Evolutionary conservation across 768 basidiomycete species (phyloP).

Genomic region (Basidioascus undulatus): DNA sequence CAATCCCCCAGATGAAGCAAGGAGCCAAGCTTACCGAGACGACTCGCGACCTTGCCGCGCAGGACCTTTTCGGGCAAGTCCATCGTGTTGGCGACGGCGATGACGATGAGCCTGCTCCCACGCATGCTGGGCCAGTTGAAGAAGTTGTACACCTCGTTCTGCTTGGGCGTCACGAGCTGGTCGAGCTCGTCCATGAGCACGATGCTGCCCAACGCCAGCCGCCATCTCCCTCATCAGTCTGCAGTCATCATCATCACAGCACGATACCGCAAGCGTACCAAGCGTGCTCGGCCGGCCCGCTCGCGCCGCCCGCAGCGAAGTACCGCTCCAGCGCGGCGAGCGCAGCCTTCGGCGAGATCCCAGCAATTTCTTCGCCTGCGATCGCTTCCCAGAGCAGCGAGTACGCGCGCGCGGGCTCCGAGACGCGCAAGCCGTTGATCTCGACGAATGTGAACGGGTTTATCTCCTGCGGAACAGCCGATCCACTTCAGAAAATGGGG

Average conservation of each 20-base stretch:
- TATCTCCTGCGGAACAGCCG: slow-evolving; percentile 37
- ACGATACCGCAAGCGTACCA: slow-evolving; percentile 31
- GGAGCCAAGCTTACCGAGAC: slow-evolving; percentile 37
- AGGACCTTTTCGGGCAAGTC: slow-evolving; percentile 87
- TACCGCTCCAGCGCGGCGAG: slow-evolving; percentile 50
- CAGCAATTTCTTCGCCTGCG: slow-evolving; percentile 46
- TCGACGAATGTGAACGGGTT: slow-evolving; percentile 91
- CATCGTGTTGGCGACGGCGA: slow-evolving; percentile 96
- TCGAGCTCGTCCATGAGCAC: slow-evolving; percentile 98
- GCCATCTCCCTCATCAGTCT: not conserved
- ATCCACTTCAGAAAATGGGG: not conserved
- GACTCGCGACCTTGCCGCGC: slow-evolving; percentile 72
- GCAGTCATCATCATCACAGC: not conserved
- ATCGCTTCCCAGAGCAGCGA: slow-evolving; percentile 76
- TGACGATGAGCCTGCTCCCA: slow-evolving; percentile 69
- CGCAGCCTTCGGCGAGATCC: slow-evolving; percentile 54
- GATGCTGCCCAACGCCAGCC: slow-evolving; percentile 28
- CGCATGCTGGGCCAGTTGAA: slow-evolving; percentile 96
- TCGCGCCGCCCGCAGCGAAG: slow-evolving; percentile 41
- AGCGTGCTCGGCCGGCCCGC: slow-evolving; percentile 57
- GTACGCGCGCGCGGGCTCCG: slow-evolving; percentile 82
- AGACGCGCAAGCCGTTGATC: slow-evolving; percentile 83
- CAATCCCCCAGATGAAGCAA: not conserved
- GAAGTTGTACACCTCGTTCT: slow-evolving; percentile 89
- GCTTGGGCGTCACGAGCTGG: slow-evolving; percentile 82